These are phyloP conservation scores for Phanerochaete sordida DNA, from an alignment of 768 basidiomycete genomes.

Conservation along the genomic window DNA sequence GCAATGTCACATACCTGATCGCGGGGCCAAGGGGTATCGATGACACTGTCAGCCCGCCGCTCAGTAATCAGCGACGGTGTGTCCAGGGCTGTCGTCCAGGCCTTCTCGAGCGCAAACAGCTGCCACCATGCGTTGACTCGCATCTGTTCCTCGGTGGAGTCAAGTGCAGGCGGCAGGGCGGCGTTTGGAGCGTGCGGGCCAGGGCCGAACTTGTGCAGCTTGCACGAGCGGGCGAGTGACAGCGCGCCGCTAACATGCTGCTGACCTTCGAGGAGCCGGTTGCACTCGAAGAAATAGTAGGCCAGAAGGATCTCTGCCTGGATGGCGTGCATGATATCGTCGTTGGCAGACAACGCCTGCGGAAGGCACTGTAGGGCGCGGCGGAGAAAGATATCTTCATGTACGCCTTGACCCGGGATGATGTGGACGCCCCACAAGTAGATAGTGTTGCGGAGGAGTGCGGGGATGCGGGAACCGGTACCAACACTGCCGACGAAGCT, in stretches of 20 bases:
- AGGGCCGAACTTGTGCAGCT: conserved; percentile 36
- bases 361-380: conserved; percentile 48
- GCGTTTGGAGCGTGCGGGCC: not conserved
- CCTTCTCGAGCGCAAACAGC: conserved; percentile 31
- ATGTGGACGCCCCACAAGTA: conserved; percentile 54
- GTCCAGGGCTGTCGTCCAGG: conserved; percentile 25
- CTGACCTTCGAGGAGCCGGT: conserved; percentile 10
- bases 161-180: conserved; percentile 18
- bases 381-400: conserved; percentile 25
- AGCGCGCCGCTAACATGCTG: conserved; percentile 9
- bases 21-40: conserved; percentile 42
- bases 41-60: conserved; percentile 17
- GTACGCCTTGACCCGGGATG: conserved; percentile 30
- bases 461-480: not conserved
- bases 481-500: not conserved
- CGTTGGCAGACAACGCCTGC: conserved; percentile 34
- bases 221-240: conserved; percentile 39
- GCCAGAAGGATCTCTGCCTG: conserved; percentile 15
- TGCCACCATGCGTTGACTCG: conserved; percentile 37
- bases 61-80: conserved; percentile 28
- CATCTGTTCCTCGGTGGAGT: conserved; percentile 32
- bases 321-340: conserved; percentile 2
- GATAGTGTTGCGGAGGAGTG: conserved; percentile 24
- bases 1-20: conserved; percentile 3
- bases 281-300: conserved; percentile 12